A percentile compares a stretch with the other conserved stretches of the same genome.
phyloP scores from a whole-genome alignment of 179 eudicot species.

The Actinidia polygama region DNA sequence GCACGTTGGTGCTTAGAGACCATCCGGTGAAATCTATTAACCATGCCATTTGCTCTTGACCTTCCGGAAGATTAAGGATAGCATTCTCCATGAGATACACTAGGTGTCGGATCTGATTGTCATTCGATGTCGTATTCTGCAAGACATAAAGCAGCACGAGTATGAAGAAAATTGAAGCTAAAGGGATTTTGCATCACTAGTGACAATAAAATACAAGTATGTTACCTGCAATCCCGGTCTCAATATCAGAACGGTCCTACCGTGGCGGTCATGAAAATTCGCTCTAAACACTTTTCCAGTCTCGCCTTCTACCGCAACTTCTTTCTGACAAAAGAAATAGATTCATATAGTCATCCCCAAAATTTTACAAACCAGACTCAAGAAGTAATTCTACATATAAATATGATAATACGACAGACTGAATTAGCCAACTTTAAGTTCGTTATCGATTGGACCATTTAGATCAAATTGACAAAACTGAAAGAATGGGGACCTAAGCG shows the following conservation, averaged over 20 bases:
- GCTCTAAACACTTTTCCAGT: constrained; percentile 65
- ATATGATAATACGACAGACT: background rate
- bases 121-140: constrained; percentile 64
- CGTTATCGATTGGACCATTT: background rate
- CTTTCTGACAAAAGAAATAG: constrained; percentile 37
- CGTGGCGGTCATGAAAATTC: constrained; percentile 62
- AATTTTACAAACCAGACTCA: constrained; percentile 2
- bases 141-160: constrained; percentile 3
- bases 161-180: background rate
- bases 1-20: constrained; percentile 58
- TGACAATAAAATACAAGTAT: background rate
- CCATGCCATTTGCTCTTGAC: constrained; percentile 76
- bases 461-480: background rate
- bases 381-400: background rate
- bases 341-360: background rate
- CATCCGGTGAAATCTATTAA: constrained; percentile 71
- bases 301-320: constrained; percentile 71
- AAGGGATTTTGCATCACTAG: background rate
- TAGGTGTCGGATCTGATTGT: constrained; percentile 61
- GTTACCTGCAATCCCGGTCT: constrained; percentile 70
- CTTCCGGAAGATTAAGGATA: constrained; percentile 67
- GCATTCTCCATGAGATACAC: constrained; percentile 78
- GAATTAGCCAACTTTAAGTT: background rate
- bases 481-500: background rate
- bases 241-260: constrained; percentile 62